phyloP scores from a whole-genome alignment of 2,329 filamentous ascomycete genomes.

The Graphilbum fragrans region DNA sequence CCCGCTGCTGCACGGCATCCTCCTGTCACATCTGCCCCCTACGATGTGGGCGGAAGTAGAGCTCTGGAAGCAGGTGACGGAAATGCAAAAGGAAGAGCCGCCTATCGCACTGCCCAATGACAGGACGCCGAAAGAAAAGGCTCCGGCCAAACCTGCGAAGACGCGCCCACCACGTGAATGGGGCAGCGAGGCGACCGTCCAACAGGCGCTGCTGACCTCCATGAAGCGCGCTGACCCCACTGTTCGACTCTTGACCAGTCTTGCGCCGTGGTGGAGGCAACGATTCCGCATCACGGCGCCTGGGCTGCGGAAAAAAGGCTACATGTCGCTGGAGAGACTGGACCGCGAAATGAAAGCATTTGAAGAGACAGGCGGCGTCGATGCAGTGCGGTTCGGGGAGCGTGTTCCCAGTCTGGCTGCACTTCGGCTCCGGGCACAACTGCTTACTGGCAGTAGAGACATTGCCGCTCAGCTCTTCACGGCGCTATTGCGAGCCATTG shows the following conservation, averaged over 20 bases:
- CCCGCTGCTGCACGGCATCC: conserved; percentile 56
- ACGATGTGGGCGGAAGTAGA: conserved; percentile 61
- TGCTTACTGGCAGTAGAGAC: conserved; percentile 72
- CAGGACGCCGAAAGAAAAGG: conserved; percentile 26
- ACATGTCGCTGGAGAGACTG: conserved; percentile 64
- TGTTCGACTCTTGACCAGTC: conserved; percentile 59
- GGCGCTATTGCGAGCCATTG: conserved; percentile 66
- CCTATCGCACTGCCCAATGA: conserved; percentile 14
- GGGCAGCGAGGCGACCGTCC: no score
- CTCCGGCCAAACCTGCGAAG: conserved; percentile 24
- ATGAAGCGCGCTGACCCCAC: conserved; percentile 64
- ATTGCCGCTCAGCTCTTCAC: conserved; percentile 84
- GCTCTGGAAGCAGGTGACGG: conserved; percentile 59
- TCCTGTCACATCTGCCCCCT: conserved; percentile 61
- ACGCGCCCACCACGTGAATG: conserved; percentile 47
- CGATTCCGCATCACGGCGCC: conserved; percentile 67
- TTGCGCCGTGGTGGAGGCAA: conserved; percentile 84
- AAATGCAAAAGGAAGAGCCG: conserved; percentile 29
- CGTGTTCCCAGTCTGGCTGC: conserved; percentile 52
- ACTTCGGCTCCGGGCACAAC: conserved; percentile 56
- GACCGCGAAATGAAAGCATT: conserved; percentile 59
- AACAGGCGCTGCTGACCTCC: no score
- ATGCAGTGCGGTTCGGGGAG: conserved; percentile 58
- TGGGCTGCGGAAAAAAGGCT: conserved; percentile 78
- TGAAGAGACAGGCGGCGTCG: conserved; percentile 30